phyloP scores from a whole-genome alignment of 176 grass and related monocot genomes.

The Phyllostachys edulis region DNA sequence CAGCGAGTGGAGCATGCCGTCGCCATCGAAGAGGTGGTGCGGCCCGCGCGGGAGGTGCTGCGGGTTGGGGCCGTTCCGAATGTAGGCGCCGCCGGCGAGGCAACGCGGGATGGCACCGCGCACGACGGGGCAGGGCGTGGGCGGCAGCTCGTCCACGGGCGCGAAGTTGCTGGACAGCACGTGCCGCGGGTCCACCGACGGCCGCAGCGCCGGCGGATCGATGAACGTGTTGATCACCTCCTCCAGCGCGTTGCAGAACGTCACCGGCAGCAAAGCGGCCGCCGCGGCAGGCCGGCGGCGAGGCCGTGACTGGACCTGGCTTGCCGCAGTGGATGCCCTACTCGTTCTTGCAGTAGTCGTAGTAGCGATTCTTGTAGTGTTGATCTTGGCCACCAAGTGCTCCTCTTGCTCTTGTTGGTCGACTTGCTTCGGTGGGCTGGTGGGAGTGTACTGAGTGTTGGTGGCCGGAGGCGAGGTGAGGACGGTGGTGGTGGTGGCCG shows the following conservation, averaged over 20 bases:
- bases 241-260: constrained; percentile 82
- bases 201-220: constrained; percentile 69
- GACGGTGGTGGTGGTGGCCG: constrained; percentile 22
- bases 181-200: constrained; percentile 73
- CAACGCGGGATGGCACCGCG: constrained; percentile 76
- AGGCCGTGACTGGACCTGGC: background rate
- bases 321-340: background rate
- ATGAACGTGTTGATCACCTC: constrained; percentile 87
- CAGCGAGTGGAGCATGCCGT: constrained; percentile 94
- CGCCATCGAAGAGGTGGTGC: constrained; percentile 91
- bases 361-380: background rate
- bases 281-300: constrained; percentile 15
- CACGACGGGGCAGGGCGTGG: constrained; percentile 62
- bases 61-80: constrained; percentile 95
- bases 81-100: constrained; percentile 85
- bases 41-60: constrained; percentile 79
- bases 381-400: background rate
- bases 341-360: background rate
- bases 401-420: constrained; percentile 8
- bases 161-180: constrained; percentile 76
- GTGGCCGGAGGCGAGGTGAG: constrained; percentile 39
- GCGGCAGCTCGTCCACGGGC: constrained; percentile 85
- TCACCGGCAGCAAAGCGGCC: constrained; percentile 41
- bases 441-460: background rate
- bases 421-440: background rate